A percentile compares a stretch with the other conserved stretches of the same genome.
phyloP scores from a whole-genome alignment of 768 basidiomycete genomes.

The Auriscalpium orientale region DNA sequence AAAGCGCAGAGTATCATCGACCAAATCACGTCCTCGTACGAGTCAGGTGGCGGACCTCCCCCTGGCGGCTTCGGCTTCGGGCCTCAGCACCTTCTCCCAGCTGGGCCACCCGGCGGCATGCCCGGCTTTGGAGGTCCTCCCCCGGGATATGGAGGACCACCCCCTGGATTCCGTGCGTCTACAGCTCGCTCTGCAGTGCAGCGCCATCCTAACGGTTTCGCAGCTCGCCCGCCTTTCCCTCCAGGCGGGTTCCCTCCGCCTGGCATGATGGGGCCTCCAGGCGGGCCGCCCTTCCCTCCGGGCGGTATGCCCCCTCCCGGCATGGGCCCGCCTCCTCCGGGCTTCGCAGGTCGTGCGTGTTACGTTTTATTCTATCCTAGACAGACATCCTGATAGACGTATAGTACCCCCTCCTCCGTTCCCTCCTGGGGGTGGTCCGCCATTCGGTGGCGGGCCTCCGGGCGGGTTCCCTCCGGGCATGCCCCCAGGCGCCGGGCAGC shows the following conservation, averaged over 20 bases:
- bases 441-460: slow-evolving; percentile 8
- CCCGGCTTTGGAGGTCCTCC: slow-evolving; percentile 51
- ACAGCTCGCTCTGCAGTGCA: background rate
- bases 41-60: slow-evolving; percentile 77
- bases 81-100: slow-evolving; percentile 63
- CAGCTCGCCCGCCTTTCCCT: slow-evolving; percentile 66
- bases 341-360: slow-evolving; percentile 41
- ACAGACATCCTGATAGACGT: background rate
- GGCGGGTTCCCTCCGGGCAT: slow-evolving; percentile 27
- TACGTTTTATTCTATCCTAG: background rate
- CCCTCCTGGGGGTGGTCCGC: slow-evolving; percentile 34
- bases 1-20: slow-evolving; percentile 98
- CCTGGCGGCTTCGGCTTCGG: slow-evolving; percentile 85
- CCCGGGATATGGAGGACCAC: slow-evolving; percentile 12
- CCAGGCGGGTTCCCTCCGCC: slow-evolving; percentile 45
- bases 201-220: background rate
- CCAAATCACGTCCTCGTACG: slow-evolving; percentile 93
- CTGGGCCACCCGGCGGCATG: slow-evolving; percentile 35
- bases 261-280: slow-evolving; percentile 45
- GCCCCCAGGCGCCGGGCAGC: slow-evolving; percentile 27
- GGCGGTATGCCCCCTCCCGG: slow-evolving; percentile 40
- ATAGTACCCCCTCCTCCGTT: slow-evolving; percentile 37
- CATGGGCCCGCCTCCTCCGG: slow-evolving; percentile 31
- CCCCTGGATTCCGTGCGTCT: slow-evolving; percentile 11
- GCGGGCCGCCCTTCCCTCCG: slow-evolving; percentile 70